phyloP scores from a whole-genome alignment of 1,284 basidiomycete species.

The Tremellales sp. region DNA sequence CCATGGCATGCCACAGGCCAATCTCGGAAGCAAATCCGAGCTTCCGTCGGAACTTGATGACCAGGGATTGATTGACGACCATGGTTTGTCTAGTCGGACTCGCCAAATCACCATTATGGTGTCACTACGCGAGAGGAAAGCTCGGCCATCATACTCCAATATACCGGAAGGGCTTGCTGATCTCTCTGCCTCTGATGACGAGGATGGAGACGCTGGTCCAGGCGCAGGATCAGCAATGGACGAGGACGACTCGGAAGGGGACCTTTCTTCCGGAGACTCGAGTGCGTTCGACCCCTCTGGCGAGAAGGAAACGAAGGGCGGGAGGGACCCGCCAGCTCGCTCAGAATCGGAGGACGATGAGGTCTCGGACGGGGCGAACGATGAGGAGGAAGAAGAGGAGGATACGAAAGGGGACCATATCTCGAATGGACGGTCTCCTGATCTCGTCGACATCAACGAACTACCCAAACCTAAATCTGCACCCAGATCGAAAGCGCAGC shows the following conservation, averaged over 20 bases:
- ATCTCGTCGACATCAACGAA: neutral
- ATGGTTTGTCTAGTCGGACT: too few relatives aligned
- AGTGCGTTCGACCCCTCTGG: conserved; percentile 21
- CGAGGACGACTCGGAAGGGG: conserved; percentile 2
- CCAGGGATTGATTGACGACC: too few relatives aligned
- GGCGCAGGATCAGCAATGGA: conserved; percentile 2
- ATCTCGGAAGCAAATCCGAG: too few relatives aligned
- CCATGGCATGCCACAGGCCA: too few relatives aligned
- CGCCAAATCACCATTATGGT: conserved; percentile 23
- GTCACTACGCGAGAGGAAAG: conserved; percentile 24
- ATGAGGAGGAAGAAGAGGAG: conserved; percentile 13
- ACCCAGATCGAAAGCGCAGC: neutral
- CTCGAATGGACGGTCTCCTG: conserved; percentile 5
- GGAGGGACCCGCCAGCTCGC: conserved; percentile 6
- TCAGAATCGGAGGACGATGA: neutral
- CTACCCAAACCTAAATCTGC: neutral
- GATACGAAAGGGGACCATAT: conserved; percentile 6
- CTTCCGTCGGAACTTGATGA: too few relatives aligned
- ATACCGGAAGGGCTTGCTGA: conserved; percentile 22
- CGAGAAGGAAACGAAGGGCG: conserved; percentile 4
- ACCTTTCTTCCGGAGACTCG: conserved; percentile 22
- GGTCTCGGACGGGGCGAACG: conserved; percentile 4
- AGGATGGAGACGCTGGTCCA: neutral
- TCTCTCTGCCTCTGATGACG: conserved; percentile 17
- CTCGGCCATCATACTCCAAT: conserved; percentile 21